phyloP scores from a whole-genome alignment of 352 stramenopile species.

The Globisporangium iwayamae region DNA sequence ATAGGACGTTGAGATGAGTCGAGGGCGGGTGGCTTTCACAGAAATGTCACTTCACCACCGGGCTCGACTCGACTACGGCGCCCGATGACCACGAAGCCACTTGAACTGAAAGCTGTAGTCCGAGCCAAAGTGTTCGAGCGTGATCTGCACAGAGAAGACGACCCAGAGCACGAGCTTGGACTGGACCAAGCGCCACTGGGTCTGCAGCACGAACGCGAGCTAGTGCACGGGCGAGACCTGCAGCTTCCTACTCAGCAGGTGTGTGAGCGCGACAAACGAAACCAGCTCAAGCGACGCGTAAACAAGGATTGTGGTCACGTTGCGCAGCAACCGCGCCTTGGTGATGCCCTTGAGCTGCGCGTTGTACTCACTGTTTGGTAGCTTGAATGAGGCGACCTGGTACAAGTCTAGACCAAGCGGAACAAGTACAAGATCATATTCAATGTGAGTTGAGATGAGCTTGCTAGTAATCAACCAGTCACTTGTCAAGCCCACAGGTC shows the following conservation, averaged over 20 bases:
- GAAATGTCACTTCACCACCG: too few relatives aligned
- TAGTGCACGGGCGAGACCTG: constrained; percentile 23
- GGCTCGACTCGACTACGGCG: too few relatives aligned
- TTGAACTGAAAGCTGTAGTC: constrained; percentile 9
- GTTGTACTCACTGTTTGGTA: constrained; percentile 32
- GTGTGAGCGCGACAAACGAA: constrained; percentile 29
- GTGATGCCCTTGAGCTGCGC: constrained; percentile 22
- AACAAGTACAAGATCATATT: too few relatives aligned
- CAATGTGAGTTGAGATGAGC: too few relatives aligned
- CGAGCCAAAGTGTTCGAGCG: constrained; percentile 27
- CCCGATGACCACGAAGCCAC: background rate
- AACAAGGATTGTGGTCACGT: constrained; percentile 26
- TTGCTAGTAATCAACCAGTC: too few relatives aligned
- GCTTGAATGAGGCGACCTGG: constrained; percentile 23
- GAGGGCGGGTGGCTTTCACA: too few relatives aligned
- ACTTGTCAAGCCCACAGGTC: background rate
- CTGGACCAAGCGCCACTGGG: constrained; percentile 28
- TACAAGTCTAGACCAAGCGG: constrained; percentile 16
- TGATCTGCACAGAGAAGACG: constrained; percentile 28
- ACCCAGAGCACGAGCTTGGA: constrained; percentile 40
- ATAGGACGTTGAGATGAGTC: too few relatives aligned
- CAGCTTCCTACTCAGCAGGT: constrained; percentile 22
- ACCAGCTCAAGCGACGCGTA: constrained; percentile 36
- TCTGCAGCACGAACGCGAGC: constrained; percentile 37
- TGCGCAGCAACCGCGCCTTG: constrained; percentile 11